These are phyloP conservation scores for Trichoderma citrinoviride DNA, from an alignment of 2,329 filamentous ascomycete species.

Conservation along the genomic window DNA sequence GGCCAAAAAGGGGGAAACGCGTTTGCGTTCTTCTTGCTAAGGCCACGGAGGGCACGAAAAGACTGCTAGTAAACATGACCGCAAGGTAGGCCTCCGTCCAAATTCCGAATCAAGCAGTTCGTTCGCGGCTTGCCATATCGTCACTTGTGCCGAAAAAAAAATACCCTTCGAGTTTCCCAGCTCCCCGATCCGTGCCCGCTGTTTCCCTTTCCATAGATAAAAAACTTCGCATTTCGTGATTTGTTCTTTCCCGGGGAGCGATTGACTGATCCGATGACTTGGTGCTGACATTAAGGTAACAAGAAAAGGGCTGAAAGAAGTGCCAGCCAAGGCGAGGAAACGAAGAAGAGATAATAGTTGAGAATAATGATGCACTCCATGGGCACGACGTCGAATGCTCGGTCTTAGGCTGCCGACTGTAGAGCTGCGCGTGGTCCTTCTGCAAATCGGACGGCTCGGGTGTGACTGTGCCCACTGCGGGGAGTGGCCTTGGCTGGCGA, in stretches of 20 bases:
- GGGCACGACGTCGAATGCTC: conserved; percentile 17
- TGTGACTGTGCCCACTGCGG: conserved; percentile 38
- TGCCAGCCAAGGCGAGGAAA: conserved; percentile 21
- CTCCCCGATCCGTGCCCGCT: conserved; percentile 15
- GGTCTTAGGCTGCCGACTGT: conserved; percentile 39
- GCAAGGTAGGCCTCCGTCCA: conserved; percentile 24
- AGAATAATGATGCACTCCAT: conserved; percentile 4
- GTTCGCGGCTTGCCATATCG: conserved; percentile 34
- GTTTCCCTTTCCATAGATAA: conserved; percentile 4
- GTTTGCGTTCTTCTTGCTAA: conserved; percentile 26
- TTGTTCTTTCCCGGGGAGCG: conserved; percentile 4
- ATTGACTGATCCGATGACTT: conserved; percentile 13
- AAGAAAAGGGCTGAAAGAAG: neutral
- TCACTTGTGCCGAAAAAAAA: conserved; percentile 33
- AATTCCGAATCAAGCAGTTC: conserved; percentile 29
- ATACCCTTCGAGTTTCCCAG: conserved; percentile 26
- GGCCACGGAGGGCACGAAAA: conserved; percentile 30
- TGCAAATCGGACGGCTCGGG: conserved; percentile 43
- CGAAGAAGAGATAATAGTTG: neutral
- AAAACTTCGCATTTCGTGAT: conserved; percentile 6
- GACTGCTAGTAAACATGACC: conserved; percentile 32
- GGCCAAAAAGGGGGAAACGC: neutral
- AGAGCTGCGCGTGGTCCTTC: conserved; percentile 40
- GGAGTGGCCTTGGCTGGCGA: conserved; percentile 36
- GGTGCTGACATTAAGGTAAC: conserved; percentile 19